phyloP scores from a whole-genome alignment of 352 stramenopile genomes.

The Plasmopara halstedii region DNA sequence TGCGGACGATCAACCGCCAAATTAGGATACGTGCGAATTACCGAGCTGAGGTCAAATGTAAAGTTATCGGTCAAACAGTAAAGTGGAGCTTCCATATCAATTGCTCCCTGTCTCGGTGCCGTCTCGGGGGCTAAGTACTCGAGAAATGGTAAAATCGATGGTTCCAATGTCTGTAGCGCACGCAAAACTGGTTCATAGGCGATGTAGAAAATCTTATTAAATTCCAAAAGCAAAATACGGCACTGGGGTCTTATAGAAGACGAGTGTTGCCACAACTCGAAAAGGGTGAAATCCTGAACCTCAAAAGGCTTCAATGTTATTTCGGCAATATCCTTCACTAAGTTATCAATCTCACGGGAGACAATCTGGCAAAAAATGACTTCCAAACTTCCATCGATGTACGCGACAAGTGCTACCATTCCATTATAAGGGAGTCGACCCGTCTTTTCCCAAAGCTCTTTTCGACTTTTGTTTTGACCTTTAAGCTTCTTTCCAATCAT shows the following conservation, averaged over 20 bases:
- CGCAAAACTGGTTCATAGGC: conserved; percentile 42
- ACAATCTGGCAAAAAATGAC: conserved; percentile 34
- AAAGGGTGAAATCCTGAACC: conserved; percentile 13
- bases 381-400: conserved; percentile 7
- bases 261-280: conserved; percentile 15
- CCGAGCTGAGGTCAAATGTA: conserved; percentile 25
- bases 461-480: conserved; percentile 13
- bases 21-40: conserved; percentile 5
- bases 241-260: neutral
- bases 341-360: conserved; percentile 16
- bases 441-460: conserved; percentile 29
- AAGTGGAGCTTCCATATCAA: conserved; percentile 21
- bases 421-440: conserved; percentile 21
- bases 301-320: conserved; percentile 32
- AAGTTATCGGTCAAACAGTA: conserved; percentile 24
- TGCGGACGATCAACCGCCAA: neutral
- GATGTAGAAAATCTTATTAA: conserved; percentile 45
- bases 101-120: conserved; percentile 1
- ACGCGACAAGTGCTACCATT: conserved; percentile 30
- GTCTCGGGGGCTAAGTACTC: conserved; percentile 28
- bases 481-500: conserved; percentile 15
- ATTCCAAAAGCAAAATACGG: conserved; percentile 34
- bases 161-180: conserved; percentile 25
- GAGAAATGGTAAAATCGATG: conserved; percentile 24
- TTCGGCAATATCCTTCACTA: conserved; percentile 23